phyloP scores from a whole-genome alignment of 495 filamentous ascomycete genomes.

The Niebla homalea region DNA sequence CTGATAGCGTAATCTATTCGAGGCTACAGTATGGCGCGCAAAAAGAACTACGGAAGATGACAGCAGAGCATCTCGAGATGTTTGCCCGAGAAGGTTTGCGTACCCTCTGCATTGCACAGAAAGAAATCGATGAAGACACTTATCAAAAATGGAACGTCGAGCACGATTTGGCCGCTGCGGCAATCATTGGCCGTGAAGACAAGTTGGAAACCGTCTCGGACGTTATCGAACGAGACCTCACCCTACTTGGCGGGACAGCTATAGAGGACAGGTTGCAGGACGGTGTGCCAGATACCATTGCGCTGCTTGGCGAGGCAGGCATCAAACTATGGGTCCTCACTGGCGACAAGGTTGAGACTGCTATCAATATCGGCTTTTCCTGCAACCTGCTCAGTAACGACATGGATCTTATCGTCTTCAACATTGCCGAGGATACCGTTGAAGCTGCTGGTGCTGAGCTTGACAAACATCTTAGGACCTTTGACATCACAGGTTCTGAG shows the following conservation, averaged over 20 bases:
- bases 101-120: constrained; percentile 89
- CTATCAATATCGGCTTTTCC: constrained; percentile 99
- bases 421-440: constrained; percentile 61
- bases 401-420: constrained; percentile 92
- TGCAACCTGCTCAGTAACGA: constrained; percentile 95
- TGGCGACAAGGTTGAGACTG: constrained; percentile 97
- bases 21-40: constrained; percentile 78
- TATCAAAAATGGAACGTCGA: constrained; percentile 76
- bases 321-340: constrained; percentile 99
- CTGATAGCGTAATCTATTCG: constrained; percentile 95
- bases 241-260: constrained; percentile 84
- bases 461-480: constrained; percentile 55
- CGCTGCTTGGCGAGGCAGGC: constrained; percentile 79
- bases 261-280: constrained; percentile 98
- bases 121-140: constrained; percentile 68
- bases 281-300: constrained; percentile 93
- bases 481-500: constrained; percentile 74
- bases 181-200: constrained; percentile 80
- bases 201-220: constrained; percentile 86
- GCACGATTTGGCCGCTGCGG: constrained; percentile 74
- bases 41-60: constrained; percentile 62
- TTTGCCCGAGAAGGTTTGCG: constrained; percentile 92
- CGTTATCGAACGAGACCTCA: constrained; percentile 78
- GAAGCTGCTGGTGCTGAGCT: constrained; percentile 53
- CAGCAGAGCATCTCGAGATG: constrained; percentile 89